phyloP scores from a whole-genome alignment of 23 red algal species.

The Agarophyton chilense region DNA sequence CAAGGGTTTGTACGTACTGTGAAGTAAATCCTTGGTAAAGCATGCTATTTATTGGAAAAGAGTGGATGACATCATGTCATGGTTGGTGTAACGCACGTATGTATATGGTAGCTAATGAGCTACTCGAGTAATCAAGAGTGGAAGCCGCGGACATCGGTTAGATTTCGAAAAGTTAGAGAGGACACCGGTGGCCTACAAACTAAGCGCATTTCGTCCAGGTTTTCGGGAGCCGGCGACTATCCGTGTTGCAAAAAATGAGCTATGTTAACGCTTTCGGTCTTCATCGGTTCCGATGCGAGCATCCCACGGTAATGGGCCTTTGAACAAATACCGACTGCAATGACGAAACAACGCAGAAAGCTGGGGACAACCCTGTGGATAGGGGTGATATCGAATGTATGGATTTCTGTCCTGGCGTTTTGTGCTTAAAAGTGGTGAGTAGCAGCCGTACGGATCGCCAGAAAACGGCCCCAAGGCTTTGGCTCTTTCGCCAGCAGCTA shows the following conservation, averaged over 20 bases:
- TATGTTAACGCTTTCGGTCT: background rate
- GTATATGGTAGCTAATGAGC: too few relatives aligned
- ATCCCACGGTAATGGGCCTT: conserved; percentile 83
- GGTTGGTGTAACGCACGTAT: too few relatives aligned
- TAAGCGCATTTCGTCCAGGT: too few relatives aligned
- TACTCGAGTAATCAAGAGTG: too few relatives aligned
- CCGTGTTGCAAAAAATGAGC: background rate
- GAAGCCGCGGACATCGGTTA: too few relatives aligned
- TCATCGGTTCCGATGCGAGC: conserved; percentile 18
- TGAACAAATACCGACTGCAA: conserved; percentile 63
- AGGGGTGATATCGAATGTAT: conserved; percentile 68
- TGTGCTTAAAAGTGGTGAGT: conserved; percentile 25
- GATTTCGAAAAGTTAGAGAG: too few relatives aligned
- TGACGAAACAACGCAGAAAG: conserved; percentile 63
- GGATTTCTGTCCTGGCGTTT: conserved; percentile 82
- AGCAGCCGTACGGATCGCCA: conserved; percentile 85
- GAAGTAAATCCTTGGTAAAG: too few relatives aligned
- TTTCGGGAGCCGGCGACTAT: background rate
- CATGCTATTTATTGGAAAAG: too few relatives aligned
- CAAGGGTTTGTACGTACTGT: too few relatives aligned
- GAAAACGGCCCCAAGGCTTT: conserved; percentile 68
- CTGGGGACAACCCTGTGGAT: conserved; percentile 85
- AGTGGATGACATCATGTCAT: too few relatives aligned
- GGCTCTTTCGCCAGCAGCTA: conserved; percentile 36
- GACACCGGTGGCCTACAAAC: too few relatives aligned